Evolutionary conservation across 768 basidiomycete genomes (phyloP).

Genomic region (Xerocomellus intermedius): DNA sequence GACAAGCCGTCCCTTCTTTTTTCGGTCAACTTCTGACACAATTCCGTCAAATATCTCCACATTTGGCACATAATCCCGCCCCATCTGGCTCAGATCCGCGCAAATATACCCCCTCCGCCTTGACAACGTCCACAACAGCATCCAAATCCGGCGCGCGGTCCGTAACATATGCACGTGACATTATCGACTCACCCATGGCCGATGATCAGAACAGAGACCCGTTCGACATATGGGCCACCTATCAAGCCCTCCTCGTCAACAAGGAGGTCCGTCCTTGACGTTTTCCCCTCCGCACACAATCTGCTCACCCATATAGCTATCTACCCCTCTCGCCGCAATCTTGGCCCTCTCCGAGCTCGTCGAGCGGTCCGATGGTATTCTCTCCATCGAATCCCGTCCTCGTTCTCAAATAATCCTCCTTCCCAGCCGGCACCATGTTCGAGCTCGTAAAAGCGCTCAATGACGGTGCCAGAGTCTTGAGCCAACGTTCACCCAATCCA

Average conservation of each 20-base stretch:
- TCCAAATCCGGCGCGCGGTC: constrained; percentile 10
- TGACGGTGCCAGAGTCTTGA: constrained; percentile 65
- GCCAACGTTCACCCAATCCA: constrained; percentile 63
- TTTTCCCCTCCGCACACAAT: neutral
- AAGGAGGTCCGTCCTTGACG: constrained; percentile 52
- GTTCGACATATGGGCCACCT: constrained; percentile 54
- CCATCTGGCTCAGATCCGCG: constrained; percentile 15
- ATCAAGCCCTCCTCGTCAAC: constrained; percentile 59
- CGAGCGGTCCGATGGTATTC: constrained; percentile 70
- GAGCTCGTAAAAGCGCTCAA: constrained; percentile 87
- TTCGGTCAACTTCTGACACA: constrained; percentile 19
- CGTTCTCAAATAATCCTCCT: constrained; percentile 5
- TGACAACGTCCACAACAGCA: constrained; percentile 25
- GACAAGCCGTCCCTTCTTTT: constrained; percentile 37
- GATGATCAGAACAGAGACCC: neutral
- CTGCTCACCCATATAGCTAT: constrained; percentile 47
- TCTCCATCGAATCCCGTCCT: constrained; percentile 20
- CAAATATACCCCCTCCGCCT: constrained; percentile 22
- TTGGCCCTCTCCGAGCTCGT: constrained; percentile 81
- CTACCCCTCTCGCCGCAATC: constrained; percentile 86
- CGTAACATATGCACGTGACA: constrained; percentile 17
- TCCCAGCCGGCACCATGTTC: constrained; percentile 83
- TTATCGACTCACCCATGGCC: constrained; percentile 10
- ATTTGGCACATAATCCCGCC: constrained; percentile 14
- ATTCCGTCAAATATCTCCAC: constrained; percentile 17